Conservation (phyloP, 176 grass and related monocot genomes). For the Ensete glaucum region DNA sequence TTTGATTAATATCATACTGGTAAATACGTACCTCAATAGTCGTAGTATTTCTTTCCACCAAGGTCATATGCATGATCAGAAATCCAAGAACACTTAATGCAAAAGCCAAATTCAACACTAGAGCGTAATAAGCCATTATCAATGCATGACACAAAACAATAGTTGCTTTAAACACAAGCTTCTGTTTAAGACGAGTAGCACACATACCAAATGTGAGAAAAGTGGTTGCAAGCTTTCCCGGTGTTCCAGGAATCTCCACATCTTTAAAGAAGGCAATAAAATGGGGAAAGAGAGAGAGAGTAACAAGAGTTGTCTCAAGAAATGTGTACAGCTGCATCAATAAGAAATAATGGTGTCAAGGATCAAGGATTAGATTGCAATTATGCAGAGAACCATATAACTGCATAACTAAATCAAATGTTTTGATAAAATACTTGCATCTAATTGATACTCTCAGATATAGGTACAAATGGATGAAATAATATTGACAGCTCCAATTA, state of each 20-base stretch:
- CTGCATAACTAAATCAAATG: background rate
- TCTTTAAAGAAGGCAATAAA: slow-evolving; percentile 97
- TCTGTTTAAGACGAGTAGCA: slow-evolving; percentile 13
- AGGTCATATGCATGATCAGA: slow-evolving; percentile 90
- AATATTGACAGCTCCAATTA: no score
- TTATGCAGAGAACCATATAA: background rate
- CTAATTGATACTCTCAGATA: background rate
- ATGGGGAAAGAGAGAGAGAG: slow-evolving; percentile 65
- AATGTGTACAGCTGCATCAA: slow-evolving; percentile 86
- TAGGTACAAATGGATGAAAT: no score
- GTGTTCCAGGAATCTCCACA: slow-evolving; percentile 65
- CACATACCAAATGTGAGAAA: slow-evolving; percentile 87
- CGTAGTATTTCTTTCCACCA: slow-evolving; percentile 76
- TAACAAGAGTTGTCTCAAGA: slow-evolving; percentile 83
- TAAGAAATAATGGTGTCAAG: slow-evolving; percentile 6
- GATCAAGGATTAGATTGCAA: background rate
- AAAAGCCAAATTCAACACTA: slow-evolving; percentile 88
- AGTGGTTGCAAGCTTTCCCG: slow-evolving; percentile 83
- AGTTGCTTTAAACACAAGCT: background rate
- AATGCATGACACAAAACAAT: background rate
- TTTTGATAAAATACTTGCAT: background rate
- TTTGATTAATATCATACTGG: slow-evolving; percentile 2
- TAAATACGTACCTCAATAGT: slow-evolving; percentile 69
- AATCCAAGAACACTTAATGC: slow-evolving; percentile 78
- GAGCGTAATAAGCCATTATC: slow-evolving; percentile 7